phyloP scores from a whole-genome alignment of 768 basidiomycete genomes.

The Suillus americanus region DNA sequence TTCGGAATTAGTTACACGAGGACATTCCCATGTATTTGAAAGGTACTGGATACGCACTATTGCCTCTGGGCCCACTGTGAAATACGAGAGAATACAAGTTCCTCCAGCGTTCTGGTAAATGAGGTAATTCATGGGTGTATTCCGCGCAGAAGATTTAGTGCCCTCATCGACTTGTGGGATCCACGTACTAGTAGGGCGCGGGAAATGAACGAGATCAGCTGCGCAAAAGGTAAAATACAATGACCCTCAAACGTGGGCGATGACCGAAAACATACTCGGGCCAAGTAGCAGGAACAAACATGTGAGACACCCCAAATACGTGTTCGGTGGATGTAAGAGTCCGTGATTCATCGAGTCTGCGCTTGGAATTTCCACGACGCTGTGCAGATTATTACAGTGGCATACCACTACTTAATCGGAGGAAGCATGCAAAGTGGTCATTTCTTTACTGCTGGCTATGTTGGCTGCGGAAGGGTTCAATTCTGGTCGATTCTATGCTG shows the following conservation, averaged over 20 bases:
- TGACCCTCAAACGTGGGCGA: neutral
- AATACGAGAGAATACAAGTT: constrained; percentile 14
- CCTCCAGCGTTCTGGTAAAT: constrained; percentile 26
- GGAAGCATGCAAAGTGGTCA: constrained; percentile 33
- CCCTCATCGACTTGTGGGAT: constrained; percentile 10
- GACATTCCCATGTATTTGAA: constrained; percentile 18
- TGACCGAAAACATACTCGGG: constrained; percentile 22
- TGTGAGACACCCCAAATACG: constrained; percentile 41
- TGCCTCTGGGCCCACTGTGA: constrained; percentile 32
- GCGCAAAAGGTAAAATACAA: constrained; percentile 5
- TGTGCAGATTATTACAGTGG: constrained; percentile 16
- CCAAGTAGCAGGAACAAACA: constrained; percentile 26
- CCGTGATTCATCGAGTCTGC: constrained; percentile 29
- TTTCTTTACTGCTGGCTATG: constrained; percentile 35
- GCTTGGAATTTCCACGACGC: constrained; percentile 14
- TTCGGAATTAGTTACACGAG: constrained; percentile 27
- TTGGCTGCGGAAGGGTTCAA: constrained; percentile 29
- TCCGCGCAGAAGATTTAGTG: constrained; percentile 15
- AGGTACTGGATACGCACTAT: constrained; percentile 34
- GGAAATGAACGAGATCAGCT: constrained; percentile 23
- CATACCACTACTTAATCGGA: constrained; percentile 40
- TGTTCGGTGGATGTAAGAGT: constrained; percentile 42
- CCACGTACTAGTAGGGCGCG: constrained; percentile 25
- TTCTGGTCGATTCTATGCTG: constrained; percentile 7
- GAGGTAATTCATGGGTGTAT: constrained; percentile 24